Percentiles rank a stretch among this genome's conserved stretches.
These are phyloP conservation scores for Podospora sp. DNA, from an alignment of 495 filamentous ascomycete genomes.

Conservation along the genomic window DNA sequence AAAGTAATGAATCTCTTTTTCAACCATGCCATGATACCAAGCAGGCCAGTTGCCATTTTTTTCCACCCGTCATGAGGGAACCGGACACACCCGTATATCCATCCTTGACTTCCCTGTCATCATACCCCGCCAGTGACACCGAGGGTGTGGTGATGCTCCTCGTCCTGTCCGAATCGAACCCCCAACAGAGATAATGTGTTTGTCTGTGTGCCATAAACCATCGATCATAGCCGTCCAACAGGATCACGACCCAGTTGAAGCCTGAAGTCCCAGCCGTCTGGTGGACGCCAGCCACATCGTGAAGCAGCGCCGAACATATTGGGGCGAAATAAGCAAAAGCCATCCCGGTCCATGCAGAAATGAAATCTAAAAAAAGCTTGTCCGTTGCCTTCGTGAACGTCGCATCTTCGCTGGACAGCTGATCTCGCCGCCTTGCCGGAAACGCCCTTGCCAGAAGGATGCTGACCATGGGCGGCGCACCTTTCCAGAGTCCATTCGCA, in stretches of 20 bases:
- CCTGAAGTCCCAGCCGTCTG: conserved; percentile 35
- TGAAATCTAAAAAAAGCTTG: conserved; percentile 45
- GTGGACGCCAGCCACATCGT: conserved; percentile 47
- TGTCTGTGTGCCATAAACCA: conserved; percentile 47
- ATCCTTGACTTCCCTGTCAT: conserved; percentile 21
- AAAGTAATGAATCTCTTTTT: conserved; percentile 29
- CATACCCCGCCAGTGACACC: conserved; percentile 6
- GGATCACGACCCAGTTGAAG: conserved; percentile 32
- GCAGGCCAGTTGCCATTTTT: conserved; percentile 24
- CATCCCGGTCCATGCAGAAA: conserved; percentile 51
- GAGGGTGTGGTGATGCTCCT: neutral
- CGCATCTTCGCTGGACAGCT: conserved; percentile 31
- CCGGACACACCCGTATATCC: conserved; percentile 27
- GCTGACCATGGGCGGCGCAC: conserved; percentile 16
- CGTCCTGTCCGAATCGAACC: conserved; percentile 1
- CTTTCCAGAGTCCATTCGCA: conserved; percentile 9
- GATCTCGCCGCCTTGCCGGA: conserved; percentile 20
- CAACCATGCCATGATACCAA: conserved; percentile 30
- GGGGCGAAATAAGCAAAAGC: conserved; percentile 40
- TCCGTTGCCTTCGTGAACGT: conserved; percentile 29
- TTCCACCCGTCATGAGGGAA: conserved; percentile 26
- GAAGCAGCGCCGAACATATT: conserved; percentile 40
- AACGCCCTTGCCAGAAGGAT: conserved; percentile 14
- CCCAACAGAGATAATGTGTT: conserved; percentile 27
- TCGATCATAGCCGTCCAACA: conserved; percentile 29